Evolutionary conservation across 2,329 filamentous ascomycete genomes (phyloP).

Genomic region (Paraphaeosphaeria sporulosa): DNA sequence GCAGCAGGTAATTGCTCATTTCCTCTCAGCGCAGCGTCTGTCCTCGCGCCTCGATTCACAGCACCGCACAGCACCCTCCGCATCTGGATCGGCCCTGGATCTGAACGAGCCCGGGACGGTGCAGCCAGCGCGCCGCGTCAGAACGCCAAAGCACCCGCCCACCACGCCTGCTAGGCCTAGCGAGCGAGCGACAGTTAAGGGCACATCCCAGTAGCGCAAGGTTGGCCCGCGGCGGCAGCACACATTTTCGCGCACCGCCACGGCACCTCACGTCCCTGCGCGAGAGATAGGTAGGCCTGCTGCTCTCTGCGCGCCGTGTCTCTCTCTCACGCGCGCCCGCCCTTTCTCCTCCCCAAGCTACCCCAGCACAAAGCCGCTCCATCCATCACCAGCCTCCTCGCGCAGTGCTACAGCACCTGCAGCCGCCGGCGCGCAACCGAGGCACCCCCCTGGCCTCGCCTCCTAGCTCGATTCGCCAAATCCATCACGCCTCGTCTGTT

Average conservation of each 20-base stretch:
- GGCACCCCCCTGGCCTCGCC: conserved; percentile 13
- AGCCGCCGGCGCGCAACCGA: conserved; percentile 12
- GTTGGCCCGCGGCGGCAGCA: conserved; percentile 9
- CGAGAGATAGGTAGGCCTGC: not conserved
- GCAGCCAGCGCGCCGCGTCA: not conserved
- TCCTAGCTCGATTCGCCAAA: conserved; percentile 16
- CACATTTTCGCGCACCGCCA: conserved; percentile 12
- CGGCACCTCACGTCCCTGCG: not conserved
- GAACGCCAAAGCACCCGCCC: conserved; percentile 1
- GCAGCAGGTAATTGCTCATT: conserved; percentile 11
- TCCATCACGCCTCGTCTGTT: conserved; percentile 16
- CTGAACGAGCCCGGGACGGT: conserved; percentile 4
- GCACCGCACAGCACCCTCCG: conserved; percentile 18
- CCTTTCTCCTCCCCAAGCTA: not conserved
- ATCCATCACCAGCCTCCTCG: not conserved
- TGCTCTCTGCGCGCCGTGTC: not conserved
- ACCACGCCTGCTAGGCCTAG: conserved; percentile 4
- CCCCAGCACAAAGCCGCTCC: not conserved
- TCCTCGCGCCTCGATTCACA: conserved; percentile 17
- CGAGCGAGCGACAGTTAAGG: conserved; percentile 5
- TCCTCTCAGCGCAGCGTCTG: not conserved
- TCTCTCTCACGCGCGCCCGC: not conserved
- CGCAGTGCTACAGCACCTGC: conserved; percentile 10
- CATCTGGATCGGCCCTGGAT: conserved; percentile 7
- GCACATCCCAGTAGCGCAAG: conserved; percentile 5